Base-by-base conservation (phyloP, 345 rosid species). In the Camelina laxa region DNA sequence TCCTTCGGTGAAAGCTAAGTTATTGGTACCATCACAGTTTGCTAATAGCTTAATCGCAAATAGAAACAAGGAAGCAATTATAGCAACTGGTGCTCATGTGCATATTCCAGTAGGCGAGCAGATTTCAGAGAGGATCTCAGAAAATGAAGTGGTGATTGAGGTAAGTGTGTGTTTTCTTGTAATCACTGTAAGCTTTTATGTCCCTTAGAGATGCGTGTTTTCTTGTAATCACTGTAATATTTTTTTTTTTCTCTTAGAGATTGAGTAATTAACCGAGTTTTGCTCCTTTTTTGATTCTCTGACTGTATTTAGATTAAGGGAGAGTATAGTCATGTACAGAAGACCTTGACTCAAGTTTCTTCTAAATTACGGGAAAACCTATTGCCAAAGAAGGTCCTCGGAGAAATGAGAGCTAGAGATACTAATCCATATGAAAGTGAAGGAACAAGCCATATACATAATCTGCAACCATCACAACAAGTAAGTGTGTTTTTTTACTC, bases 121-220 rank as follows among this genome's bases (percentile, higher is more conserved):
- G 65, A 22, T 67, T 60, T 20, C 31, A 16, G 79, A 71, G 70
- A 60, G 36, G 69, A 53, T 77, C 39, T 79, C 82, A 22, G 78
- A 77, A 75, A 73, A 81, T 65, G 88, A 82, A 79, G 74, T 84
- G 47, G 65, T 84, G 33, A 56, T 87, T 56, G 86, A 89, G 96
- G 96, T 89, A 21, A 27, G 12, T 47, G 9, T 15, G 30, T 33
- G 41, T 20, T 75, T 59, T n/a, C 15, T 44, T 42, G 36, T 42
- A 22, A 21, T 55, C 49, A 15, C 14, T 65, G 7, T 27, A 16
- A 41, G 45, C 6, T 33, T 44, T n/a, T n/a, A n/a, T n/a, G n/a
- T n/a, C n/a, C n/a, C n/a, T n/a, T n/a, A n/a, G n/a, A n/a, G n/a
- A n/a, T 47, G 9, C 15, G 30, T 33, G 41, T 20, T 75, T 59